Evolutionary conservation across 1,139 yeast genomes (phyloP).

Genomic region (Ogataea hybrid): DNA sequence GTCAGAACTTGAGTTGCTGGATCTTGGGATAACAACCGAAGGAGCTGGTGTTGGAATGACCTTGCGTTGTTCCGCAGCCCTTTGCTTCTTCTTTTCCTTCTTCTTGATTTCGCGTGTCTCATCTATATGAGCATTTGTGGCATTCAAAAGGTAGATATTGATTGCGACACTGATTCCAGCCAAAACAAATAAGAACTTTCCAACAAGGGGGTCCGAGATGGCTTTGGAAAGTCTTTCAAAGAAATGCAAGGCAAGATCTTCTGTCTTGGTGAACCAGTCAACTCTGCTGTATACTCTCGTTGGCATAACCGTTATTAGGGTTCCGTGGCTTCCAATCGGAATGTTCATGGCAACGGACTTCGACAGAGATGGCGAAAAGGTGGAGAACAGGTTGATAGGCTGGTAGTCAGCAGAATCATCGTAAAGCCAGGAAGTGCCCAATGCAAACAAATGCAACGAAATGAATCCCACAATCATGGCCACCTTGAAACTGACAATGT

Average conservation of each 20-base stretch:
- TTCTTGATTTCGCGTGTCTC: slow-evolving; percentile 9
- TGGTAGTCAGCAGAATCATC: slow-evolving; percentile 42
- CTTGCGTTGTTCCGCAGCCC: slow-evolving; percentile 14
- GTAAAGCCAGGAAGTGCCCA: slow-evolving; percentile 71
- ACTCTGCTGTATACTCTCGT: slow-evolving; percentile 69
- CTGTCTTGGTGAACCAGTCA: slow-evolving; percentile 60
- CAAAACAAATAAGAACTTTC: slow-evolving; percentile 72
- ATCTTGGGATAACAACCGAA: slow-evolving; percentile 14
- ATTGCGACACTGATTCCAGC: slow-evolving; percentile 75
- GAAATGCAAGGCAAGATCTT: slow-evolving; percentile 55
- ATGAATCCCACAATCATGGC: slow-evolving; percentile 67
- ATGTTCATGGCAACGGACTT: slow-evolving; percentile 43
- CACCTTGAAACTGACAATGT: slow-evolving; percentile 62
- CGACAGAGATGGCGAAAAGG: slow-evolving; percentile 33
- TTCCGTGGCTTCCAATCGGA: slow-evolving; percentile 44
- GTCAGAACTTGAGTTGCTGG: slow-evolving; percentile 19
- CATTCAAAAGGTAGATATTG: slow-evolving; percentile 80
- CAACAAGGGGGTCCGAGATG: slow-evolving; percentile 78
- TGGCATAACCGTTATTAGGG: slow-evolving; percentile 67
- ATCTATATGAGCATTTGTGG: slow-evolving; percentile 55
- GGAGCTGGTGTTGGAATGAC: slow-evolving; percentile 15
- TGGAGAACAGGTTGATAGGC: slow-evolving; percentile 20
- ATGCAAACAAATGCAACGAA: slow-evolving; percentile 71
- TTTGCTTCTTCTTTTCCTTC: slow-evolving; percentile 11
- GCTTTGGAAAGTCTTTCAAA: slow-evolving; percentile 63